phyloP scores from a whole-genome alignment of 106 monocot genomes.

The Amphibolis antarctica region DNA sequence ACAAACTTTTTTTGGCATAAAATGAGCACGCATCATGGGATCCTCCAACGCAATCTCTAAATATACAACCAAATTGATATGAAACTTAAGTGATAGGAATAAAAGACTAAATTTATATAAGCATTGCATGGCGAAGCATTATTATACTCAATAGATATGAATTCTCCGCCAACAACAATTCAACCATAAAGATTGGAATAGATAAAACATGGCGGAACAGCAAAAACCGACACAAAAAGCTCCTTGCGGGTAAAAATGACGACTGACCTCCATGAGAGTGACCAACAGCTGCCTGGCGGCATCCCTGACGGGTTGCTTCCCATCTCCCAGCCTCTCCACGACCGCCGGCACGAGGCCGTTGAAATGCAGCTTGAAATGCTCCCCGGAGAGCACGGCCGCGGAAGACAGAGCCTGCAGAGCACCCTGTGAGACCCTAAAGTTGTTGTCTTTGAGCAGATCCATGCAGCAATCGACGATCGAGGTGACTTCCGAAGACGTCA shows the following conservation, averaged over 20 bases:
- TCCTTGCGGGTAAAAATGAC: not conserved
- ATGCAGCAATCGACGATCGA: conserved; percentile 79
- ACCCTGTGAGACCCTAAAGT: conserved; percentile 91
- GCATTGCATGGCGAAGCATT: no score
- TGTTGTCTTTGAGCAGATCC: conserved; percentile 92
- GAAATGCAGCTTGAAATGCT: conserved; percentile 89
- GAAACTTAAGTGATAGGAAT: not conserved
- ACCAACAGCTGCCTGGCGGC: conserved; percentile 84
- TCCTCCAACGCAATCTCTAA: no score
- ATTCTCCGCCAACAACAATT: no score
- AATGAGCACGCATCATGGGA: no score
- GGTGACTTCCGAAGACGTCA: conserved; percentile 54
- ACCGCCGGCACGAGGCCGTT: conserved; percentile 77
- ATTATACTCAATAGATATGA: no score
- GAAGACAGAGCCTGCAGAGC: conserved; percentile 83
- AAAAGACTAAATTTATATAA: no score
- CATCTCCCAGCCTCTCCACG: conserved; percentile 92
- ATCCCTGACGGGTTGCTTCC: conserved; percentile 94
- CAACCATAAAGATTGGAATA: not conserved
- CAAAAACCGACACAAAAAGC: not conserved
- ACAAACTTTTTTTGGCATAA: no score
- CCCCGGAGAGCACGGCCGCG: conserved; percentile 85
- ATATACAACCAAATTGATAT: not conserved
- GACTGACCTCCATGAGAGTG: conserved; percentile 93
- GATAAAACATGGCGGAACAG: not conserved